Evolutionary conservation across 495 filamentous ascomycete genomes (phyloP).

Genomic region (Podospora pseudocomata): DNA sequence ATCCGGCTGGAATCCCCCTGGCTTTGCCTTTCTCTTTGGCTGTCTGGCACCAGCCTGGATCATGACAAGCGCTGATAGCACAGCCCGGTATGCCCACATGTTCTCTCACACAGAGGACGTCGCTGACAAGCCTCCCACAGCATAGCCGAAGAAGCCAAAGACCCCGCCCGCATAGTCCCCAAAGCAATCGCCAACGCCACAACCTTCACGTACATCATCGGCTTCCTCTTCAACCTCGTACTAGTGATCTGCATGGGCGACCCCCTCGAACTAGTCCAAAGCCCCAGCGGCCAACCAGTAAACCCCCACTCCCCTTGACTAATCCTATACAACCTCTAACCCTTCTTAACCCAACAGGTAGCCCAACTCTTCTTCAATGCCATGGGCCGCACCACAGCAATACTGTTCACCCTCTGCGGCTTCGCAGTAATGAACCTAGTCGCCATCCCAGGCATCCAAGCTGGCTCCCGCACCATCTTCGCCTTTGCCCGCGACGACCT

Average conservation of each 20-base stretch:
- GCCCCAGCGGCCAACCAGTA: slow-evolving; percentile 52
- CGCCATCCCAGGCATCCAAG: slow-evolving; percentile 59
- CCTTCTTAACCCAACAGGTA: slow-evolving; percentile 24
- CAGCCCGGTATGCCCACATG: slow-evolving; percentile 26
- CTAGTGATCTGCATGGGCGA: slow-evolving; percentile 60
- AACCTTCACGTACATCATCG: slow-evolving; percentile 58
- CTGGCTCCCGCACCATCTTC: slow-evolving; percentile 59
- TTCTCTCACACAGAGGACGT: neutral
- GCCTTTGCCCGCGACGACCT: slow-evolving; percentile 60
- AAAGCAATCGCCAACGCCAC: slow-evolving; percentile 58
- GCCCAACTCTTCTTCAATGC: slow-evolving; percentile 62
- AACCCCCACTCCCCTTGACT: neutral
- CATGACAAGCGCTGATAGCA: slow-evolving; percentile 42
- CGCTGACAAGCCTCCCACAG: neutral
- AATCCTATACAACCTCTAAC: neutral
- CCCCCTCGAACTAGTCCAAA: slow-evolving; percentile 41
- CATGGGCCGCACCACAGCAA: slow-evolving; percentile 55
- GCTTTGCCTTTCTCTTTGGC: slow-evolving; percentile 67
- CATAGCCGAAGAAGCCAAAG: slow-evolving; percentile 60
- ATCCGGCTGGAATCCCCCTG: slow-evolving; percentile 60
- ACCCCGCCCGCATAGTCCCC: slow-evolving; percentile 57
- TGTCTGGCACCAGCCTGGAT: slow-evolving; percentile 68
- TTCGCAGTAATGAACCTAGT: slow-evolving; percentile 58
- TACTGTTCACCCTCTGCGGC: slow-evolving; percentile 58
- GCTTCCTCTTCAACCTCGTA: slow-evolving; percentile 62